Base-by-base conservation (phyloP, 768 basidiomycete genomes). In the Auricularia sp. region DNA sequence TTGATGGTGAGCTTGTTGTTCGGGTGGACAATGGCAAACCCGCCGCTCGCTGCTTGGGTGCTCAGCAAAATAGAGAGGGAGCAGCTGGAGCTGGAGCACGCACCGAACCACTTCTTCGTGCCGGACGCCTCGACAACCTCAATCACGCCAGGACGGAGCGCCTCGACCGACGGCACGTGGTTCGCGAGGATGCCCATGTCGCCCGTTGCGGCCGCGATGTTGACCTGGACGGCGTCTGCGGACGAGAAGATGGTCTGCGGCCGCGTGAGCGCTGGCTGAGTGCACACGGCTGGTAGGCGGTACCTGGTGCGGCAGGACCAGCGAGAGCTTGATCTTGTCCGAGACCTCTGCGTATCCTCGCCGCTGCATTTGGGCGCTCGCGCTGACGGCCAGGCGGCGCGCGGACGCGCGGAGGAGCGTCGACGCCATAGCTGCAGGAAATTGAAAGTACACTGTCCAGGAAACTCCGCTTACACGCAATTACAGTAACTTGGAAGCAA, bases 141-240 rank as follows among this genome's bases (percentile, higher is more conserved):
- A 63, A 99, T 81, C 65, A 98, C 82, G 74, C 97, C 97, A 51
- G 97, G 90, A 73, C 92, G 90, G 64, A 99, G 82, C 61, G 96
- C 83, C 77, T 99, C 97, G 65, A 98, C 90, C n/a, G 94, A 90
- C 36, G 97, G 89, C 64, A 98, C 94, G 78, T 99, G 97, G 83
- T 96, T 97, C 71, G 96, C 93, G 67, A 99, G 87, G 71, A 99
- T 92, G 82, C 97, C 97, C 94, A 98, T 98, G 78, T 98, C 95
- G 72, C 97, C 97, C 3, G 92, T 88, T 64, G 88, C 92, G 47
- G 94, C 97, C 42, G 94, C 80, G 71, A 98, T 80, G 80, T 98
- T 98, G 70, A 99, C 96, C 77, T 98, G 96, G 24, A 91, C 85
- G 65, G 98, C 96, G 76, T 95, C 95, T 70, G 85, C 76, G 29